Evolutionary conservation across 345 rosid genomes (phyloP), one percentile per base, ranked within the genome.

Genomic region (Eucalyptus camaldulensis): DNA sequence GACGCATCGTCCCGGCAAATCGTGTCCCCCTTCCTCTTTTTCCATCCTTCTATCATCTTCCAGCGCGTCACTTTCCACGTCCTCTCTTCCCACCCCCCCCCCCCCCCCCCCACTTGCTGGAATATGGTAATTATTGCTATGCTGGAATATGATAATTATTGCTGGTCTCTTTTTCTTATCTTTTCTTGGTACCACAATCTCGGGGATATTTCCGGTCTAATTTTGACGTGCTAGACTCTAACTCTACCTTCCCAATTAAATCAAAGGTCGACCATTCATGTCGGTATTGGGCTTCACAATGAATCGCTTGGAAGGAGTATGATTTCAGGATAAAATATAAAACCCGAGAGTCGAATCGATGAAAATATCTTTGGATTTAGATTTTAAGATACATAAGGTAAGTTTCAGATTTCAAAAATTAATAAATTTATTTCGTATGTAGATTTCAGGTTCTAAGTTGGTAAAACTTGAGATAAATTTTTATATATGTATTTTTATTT

Each of bases 381-480:
- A 53, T 53, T 53, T 0, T 19, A 53, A 53, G 0, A 19, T 8
- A 53, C 1, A 53, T 19, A 53, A 0, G 24, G 24, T 53, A 19
- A 1, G 25, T 19, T 19, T 53, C 5, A 19, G 0, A 19, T 19
- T 19, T 53, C 25, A 53, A 53, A 53, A 53, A 3, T 53, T 19
- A 2, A 19, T 0, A 53, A 53, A 19, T 53, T 0, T 8, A 53
- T 53, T 53, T 19, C 0, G 0, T 53, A 0, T 0, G 1, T 53
- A 19, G 10, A 53, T 53, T 53, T 19, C 0, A 53, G 0, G 10
- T 19, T 53, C 1, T 8, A 19, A 4, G 1, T 53, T 53, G 21
- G 0, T 19, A 53, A 1, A 53, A 53, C 4, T 0, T 51, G 56
- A 51, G 8, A 51, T 51, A 51, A 1, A 15, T 50, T 1, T 49